Evolutionary conservation across 331 rosid species (phyloP), one percentile per base, ranked within the genome.

Genomic region (Ulmus americana): DNA sequence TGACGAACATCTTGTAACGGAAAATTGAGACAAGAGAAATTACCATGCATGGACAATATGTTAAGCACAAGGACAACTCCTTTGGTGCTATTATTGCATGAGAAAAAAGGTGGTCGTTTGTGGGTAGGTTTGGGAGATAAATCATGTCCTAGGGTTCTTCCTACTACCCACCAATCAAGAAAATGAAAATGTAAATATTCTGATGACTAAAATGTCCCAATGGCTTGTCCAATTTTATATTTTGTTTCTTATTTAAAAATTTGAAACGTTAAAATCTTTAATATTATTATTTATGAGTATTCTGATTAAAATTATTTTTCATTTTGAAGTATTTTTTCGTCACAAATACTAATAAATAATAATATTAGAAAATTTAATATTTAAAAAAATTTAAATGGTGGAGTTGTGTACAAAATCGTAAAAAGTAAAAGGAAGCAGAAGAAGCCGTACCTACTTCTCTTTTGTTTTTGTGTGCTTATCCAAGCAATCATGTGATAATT

Each of bases 61-160:
- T 16, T 16, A 41, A 10, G 6, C 54, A 49, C 8, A 28, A 28
- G 5, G 15, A 14, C 47, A 43, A 15, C 22, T 42, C 22, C 11
- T 59, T 41, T 38, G 50, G 43, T 59, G 50, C 16, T 55, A 57
- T 38, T 57, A 57, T 39, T 14, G 8, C 5, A 28, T 8, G 11
- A 55, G 14, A 5, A 55, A 15, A 20, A 1, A 44, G 2, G 9
- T 14, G 40, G 71, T 59, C 63, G 4, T 52, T 10, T 52, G 76
- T 46, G 46, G 41, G 58, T 63, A 75, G 76, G 71, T 46, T 58
- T 54, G 58, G 76, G 69, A 53, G 65, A 41, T 49, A 76, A 48
- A 70, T 72, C 43, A 69, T 69, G 74, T 51, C 62, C 39, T 56
- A 40, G 52, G 76, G 79, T 61, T 76, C 65, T 76, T 70, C 28